phyloP scores from a whole-genome alignment of 2,329 filamentous ascomycete genomes.

The Endoconidiophora laricicola region DNA sequence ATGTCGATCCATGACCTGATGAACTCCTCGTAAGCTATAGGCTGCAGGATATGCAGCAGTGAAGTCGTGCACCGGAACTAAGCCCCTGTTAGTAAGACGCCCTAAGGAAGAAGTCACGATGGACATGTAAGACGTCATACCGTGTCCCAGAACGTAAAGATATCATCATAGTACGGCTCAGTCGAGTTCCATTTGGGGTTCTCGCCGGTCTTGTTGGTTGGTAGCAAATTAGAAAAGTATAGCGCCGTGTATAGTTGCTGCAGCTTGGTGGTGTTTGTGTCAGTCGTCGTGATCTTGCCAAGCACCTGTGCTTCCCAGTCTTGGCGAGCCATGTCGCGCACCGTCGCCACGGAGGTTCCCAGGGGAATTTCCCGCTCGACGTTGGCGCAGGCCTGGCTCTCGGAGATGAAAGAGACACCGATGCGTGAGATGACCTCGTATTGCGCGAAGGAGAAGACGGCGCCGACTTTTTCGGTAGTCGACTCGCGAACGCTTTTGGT shows the following conservation, averaged over 20 bases:
- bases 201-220: conserved; percentile 54
- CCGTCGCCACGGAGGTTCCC: conserved; percentile 24
- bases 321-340: conserved; percentile 30
- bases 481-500: conserved; percentile 21
- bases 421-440: conserved; percentile 37
- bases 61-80: conserved; percentile 47
- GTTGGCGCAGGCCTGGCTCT: conserved; percentile 40
- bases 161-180: conserved; percentile 57
- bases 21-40: conserved; percentile 44
- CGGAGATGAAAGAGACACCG: conserved; percentile 52
- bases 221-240: conserved; percentile 53
- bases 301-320: conserved; percentile 47
- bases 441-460: conserved; percentile 37
- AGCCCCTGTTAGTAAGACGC: not conserved
- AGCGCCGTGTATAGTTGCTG: conserved; percentile 49
- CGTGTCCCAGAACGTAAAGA: conserved; percentile 51
- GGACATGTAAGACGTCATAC: conserved; percentile 8
- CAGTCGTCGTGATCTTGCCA: conserved; percentile 44
- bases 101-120: too few species aligned
- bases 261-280: conserved; percentile 36
- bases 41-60: conserved; percentile 49
- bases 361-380: conserved; percentile 39
- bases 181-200: conserved; percentile 47
- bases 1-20: conserved; percentile 52
- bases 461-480: conserved; percentile 21